A percentile compares a stretch with the other conserved stretches of the same genome.
Evolutionary conservation across 2,329 filamentous ascomycete genomes (phyloP).

Genomic region (Zalaria sp.): DNA sequence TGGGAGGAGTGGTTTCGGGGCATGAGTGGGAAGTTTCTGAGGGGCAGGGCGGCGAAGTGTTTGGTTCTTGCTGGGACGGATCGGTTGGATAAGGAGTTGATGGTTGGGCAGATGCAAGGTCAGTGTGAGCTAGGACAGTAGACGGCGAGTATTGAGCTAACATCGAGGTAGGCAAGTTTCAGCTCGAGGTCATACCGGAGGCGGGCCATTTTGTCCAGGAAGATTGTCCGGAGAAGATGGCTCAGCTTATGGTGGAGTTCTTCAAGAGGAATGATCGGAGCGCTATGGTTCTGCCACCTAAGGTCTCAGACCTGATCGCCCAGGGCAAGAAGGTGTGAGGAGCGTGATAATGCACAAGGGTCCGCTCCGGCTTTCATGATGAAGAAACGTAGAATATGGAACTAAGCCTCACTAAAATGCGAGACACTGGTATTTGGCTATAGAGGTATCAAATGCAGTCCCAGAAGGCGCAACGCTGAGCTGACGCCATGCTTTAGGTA

Average conservation of each 20-base stretch:
- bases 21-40: slow-evolving; percentile 76
- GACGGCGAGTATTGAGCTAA: background rate
- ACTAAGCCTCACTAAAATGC: too few species aligned
- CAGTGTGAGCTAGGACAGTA: slow-evolving; percentile 12
- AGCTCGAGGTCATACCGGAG: slow-evolving; percentile 84
- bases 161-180: slow-evolving; percentile 63
- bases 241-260: slow-evolving; percentile 75
- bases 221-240: slow-evolving; percentile 82
- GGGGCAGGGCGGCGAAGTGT: slow-evolving; percentile 68
- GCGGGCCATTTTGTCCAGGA: slow-evolving; percentile 96
- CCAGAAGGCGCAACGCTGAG: background rate
- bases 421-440: too few species aligned
- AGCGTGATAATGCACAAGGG: background rate
- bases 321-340: slow-evolving; percentile 35
- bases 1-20: slow-evolving; percentile 93
- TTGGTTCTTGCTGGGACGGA: slow-evolving; percentile 81
- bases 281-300: slow-evolving; percentile 74
- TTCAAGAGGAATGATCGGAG: slow-evolving; percentile 82
- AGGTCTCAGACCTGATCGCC: slow-evolving; percentile 47
- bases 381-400: too few species aligned
- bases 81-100: slow-evolving; percentile 77
- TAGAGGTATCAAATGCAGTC: too few species aligned
- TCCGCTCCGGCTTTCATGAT: too few species aligned
- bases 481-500: background rate
- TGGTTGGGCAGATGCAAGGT: slow-evolving; percentile 97